These are phyloP conservation scores for Rhizopogon parksii DNA, from an alignment of 1,284 basidiomycete genomes.

Conservation along the genomic window DNA sequence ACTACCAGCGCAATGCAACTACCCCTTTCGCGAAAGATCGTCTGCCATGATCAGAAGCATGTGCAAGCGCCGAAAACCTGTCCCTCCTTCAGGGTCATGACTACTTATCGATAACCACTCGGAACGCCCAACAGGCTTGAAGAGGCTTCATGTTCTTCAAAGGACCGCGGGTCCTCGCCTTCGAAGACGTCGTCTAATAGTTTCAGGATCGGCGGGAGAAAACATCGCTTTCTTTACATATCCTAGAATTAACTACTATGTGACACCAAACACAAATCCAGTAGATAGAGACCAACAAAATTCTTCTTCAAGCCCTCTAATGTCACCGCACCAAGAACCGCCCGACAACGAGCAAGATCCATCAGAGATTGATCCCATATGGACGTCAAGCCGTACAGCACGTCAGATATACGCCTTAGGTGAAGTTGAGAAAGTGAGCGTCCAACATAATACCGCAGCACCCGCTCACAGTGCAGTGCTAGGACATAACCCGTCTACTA, in stretches of 20 bases:
- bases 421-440: slow-evolving; percentile 72
- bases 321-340: neutral
- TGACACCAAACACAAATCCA: too few relatives aligned
- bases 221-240: too few relatives aligned
- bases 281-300: neutral
- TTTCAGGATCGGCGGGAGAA: too few relatives aligned
- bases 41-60: neutral
- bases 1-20: neutral
- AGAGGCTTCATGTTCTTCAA: neutral
- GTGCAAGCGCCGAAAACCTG: neutral
- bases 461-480: slow-evolving; percentile 4
- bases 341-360: neutral
- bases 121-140: too few relatives aligned
- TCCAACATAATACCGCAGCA: neutral
- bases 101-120: neutral
- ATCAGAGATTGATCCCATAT: slow-evolving; percentile 59
- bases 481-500: slow-evolving; percentile 72
- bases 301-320: neutral
- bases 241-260: too few relatives aligned
- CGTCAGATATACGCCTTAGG: slow-evolving; percentile 73
- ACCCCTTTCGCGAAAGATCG: neutral
- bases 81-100: neutral
- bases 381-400: slow-evolving; percentile 73
- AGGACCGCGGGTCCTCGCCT: slow-evolving; percentile 1
- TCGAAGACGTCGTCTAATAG: too few relatives aligned